Base-by-base conservation (phyloP, 306 rosid species). In the Sindora glabra region DNA sequence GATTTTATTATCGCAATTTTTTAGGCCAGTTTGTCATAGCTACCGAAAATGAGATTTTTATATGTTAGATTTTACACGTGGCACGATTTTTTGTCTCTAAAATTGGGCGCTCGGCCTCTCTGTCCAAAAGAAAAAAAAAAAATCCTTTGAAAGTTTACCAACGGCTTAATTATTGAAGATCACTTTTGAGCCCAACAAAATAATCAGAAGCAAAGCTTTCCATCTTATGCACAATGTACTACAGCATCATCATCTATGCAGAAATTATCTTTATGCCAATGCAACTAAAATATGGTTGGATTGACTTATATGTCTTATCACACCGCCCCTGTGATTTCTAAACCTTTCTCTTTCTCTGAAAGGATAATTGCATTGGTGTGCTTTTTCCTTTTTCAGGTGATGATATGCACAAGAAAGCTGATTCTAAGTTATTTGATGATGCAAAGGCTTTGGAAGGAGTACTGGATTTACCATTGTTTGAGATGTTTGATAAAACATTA, bases 391-490 rank as follows among this genome's bases (percentile, higher is more conserved):
- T 37, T 29, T 76, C 53, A 67, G 66, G 73, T 84, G 90, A 63
- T 27, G 59, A 19, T 33, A 52, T 39, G 4, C 47, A 16, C 32
- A 38, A 59, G 26, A 49, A 46, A 37, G 19, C 29, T 45, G 73
- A 48, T 39, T 29, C 42, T 1, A 62, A 62, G 58, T 71, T 32
- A 67, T 24, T 12, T 21, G 72, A 57, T 22, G 51, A 37, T 51
- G 59, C 14, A 16, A 51, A 49, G 13, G 55, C 66, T 50, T 8
- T 10, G 70, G 56, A 58, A 49, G 52, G 8, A 8, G 22, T 22
- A 16, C 4, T 77, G 30, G 56, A 62, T 2, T 9, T 87, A 19
- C 83, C 94, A 7, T 77, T 70, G 82, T n/a, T 72, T 11, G 47
- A 65, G 0, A 67, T 17, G 30, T 51, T 47, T 56, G 48, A 68